phyloP scores from a whole-genome alignment of 2,329 filamentous ascomycete species.

The Trichoderma sp. region DNA sequence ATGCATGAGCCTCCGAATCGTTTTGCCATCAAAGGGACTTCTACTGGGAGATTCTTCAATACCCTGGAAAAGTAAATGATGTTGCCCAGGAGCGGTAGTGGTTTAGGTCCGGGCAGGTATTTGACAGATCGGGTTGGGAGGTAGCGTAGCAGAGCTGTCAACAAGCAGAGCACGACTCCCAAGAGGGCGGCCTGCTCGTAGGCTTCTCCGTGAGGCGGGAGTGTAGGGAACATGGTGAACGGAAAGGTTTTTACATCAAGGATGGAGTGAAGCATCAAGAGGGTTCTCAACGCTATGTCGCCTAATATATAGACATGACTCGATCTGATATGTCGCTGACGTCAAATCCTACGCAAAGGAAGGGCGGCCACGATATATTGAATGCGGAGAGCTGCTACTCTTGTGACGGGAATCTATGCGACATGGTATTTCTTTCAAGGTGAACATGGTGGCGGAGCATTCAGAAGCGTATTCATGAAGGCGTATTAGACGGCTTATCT shows the following conservation, averaged over 20 bases:
- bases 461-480: no score
- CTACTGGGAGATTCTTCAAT: not conserved
- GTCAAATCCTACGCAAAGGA: no score
- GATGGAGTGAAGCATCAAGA: no score
- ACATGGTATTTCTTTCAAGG: no score
- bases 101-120: not conserved
- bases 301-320: no score
- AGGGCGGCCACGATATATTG: not conserved
- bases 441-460: no score
- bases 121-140: not conserved
- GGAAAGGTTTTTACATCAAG: no score
- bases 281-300: no score
- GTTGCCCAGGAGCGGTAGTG: not conserved
- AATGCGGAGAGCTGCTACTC: not conserved
- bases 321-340: no score
- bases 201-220: no score
- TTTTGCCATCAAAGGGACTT: not conserved
- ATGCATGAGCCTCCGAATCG: conserved; percentile 3
- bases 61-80: not conserved
- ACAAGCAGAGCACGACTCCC: not conserved
- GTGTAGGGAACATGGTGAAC: not conserved
- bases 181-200: not conserved
- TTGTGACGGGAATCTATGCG: no score
- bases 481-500: no score
- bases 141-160: not conserved